Base-by-base conservation (phyloP, 1,284 basidiomycete genomes). In the Tilletia caries region DNA sequence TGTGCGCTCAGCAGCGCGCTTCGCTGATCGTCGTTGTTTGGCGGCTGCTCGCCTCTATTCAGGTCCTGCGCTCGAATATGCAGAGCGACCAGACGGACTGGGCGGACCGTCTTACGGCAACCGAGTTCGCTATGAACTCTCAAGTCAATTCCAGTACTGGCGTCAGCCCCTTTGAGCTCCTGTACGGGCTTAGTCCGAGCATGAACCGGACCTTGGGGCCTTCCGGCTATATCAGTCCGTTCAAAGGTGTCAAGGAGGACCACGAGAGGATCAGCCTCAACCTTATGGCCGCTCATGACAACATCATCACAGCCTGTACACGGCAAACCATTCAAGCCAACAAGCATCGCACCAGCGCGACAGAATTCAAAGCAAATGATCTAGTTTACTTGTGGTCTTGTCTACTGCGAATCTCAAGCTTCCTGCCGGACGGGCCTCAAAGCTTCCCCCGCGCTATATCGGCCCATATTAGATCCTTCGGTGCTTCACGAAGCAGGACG, bases 1-100 rank as follows among this genome's bases (percentile, higher is more conserved):
- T n/a, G n/a, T n/a, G n/a, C n/a, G n/a, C n/a, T n/a, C n/a, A n/a
- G n/a, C n/a, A n/a, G n/a, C n/a, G n/a, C n/a, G n/a, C n/a, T n/a
- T n/a, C n/a, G n/a, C n/a, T n/a, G n/a, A n/a, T n/a, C n/a, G n/a
- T n/a, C n/a, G n/a, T n/a, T n/a, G n/a, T n/a, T n/a, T n/a, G n/a
- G n/a, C n/a, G n/a, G n/a, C n/a, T n/a, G n/a, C n/a, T n/a, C n/a
- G n/a, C 75, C 0, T 70, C 88, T 2, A 76, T 77, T n/a, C 68
- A 73, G 33, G 83, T 79, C 58, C 66, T 82, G 18, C 71, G 75
- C 4, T 46, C 73, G 23, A 81, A 71, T 64, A 27, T 62, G 46
- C 68, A 71, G 18, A 67, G 67, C 37, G 32, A 64, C 4, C 76
- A 76, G 29, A 54, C 65, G 25, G 41, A 70, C 20, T 76, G 75